Evolutionary conservation across 768 basidiomycete genomes (phyloP), one percentile per base, ranked within the genome.

Genomic region (Termitomyces sp.): DNA sequence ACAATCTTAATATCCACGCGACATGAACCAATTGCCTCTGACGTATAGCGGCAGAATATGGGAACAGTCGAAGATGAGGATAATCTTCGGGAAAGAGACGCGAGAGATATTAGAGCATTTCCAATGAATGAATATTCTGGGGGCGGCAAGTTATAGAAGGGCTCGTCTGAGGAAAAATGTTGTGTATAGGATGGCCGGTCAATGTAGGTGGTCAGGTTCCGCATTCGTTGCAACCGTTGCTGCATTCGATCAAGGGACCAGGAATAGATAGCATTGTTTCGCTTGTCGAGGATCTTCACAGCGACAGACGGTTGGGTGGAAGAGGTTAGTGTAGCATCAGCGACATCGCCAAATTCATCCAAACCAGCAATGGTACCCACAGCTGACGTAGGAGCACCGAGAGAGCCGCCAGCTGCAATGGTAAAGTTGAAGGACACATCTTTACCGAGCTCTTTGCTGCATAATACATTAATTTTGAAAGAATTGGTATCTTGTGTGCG

Each of bases 11-110:
- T 80, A 62, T 88, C 86, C 54, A 97, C 79, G 24, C 93, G 85
- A 73, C 95, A 98, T 28, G 92, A 93, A 1, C 96, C 97, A 62
- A 98, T 94, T 1, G 95, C 95, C 68, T 98, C 96, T 48, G 92
- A 82, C 1, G 94, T 97, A 67, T 95, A 96, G 33, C 90, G 85
- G 68, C 93, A 96, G 70, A 93, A 92, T 66, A 99, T 94, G 1
- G 94, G 94, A 16, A 91, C 83, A 0, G 80, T 82, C n/a, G 84
- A 85, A 3, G 81, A 79, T 1, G 86, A 89, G 3, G 91, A 88
- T 37, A 92, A 74, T 55, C 85, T 80, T 42, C 92, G 86, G 13
- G 84, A 86, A 47, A 98, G 78, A 2, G 94, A 86, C 0, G 88
- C 84, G 26, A 99, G 79, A 15, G 92, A 90, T 54, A 95, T 77